These are phyloP conservation scores for Colletotrichum abscissum DNA, from an alignment of 2,329 filamentous ascomycete genomes.

Conservation along the genomic window DNA sequence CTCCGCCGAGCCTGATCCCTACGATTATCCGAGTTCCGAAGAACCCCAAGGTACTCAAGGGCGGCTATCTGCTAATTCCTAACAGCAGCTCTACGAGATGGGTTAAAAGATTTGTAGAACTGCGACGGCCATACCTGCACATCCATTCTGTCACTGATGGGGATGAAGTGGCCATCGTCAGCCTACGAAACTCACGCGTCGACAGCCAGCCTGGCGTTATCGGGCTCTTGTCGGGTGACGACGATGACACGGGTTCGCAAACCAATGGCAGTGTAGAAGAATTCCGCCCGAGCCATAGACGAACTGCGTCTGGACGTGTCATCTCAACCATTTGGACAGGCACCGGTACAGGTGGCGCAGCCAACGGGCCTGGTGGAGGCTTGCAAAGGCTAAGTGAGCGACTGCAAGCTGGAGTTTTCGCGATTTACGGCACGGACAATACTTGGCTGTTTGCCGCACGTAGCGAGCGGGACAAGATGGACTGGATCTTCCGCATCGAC, in stretches of 20 bases:
- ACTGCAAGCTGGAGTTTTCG: conserved; percentile 83
- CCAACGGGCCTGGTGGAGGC: conserved; percentile 46
- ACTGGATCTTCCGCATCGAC: conserved; percentile 97
- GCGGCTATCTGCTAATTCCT: conserved; percentile 87
- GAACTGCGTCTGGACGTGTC: conserved; percentile 62
- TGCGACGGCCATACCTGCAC: conserved; percentile 91
- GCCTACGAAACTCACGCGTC: conserved; percentile 88
- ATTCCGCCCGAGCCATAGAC: conserved; percentile 59
- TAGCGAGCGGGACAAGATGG: conserved; percentile 91
- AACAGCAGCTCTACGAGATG: conserved; percentile 85
- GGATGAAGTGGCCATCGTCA: conserved; percentile 91
- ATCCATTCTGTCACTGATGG: conserved; percentile 87
- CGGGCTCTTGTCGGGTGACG: conserved; percentile 72
- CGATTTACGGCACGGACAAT: conserved; percentile 93
- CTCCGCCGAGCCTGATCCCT: conserved; percentile 75
- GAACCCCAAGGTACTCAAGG: conserved; percentile 84
- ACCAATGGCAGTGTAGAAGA: conserved; percentile 47
- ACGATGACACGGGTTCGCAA: conserved; percentile 45
- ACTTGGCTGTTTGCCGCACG: conserved; percentile 94
- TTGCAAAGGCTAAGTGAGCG: conserved; percentile 67
- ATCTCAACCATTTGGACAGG: conserved; percentile 68
- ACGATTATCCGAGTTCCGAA: conserved; percentile 83
- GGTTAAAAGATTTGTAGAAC: conserved; percentile 93
- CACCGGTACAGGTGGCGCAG: conserved; percentile 48
- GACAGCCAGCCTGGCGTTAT: conserved; percentile 92